Conservation (phyloP, 2,329 filamentous ascomycete genomes). For the Neurospora crassa region DNA sequence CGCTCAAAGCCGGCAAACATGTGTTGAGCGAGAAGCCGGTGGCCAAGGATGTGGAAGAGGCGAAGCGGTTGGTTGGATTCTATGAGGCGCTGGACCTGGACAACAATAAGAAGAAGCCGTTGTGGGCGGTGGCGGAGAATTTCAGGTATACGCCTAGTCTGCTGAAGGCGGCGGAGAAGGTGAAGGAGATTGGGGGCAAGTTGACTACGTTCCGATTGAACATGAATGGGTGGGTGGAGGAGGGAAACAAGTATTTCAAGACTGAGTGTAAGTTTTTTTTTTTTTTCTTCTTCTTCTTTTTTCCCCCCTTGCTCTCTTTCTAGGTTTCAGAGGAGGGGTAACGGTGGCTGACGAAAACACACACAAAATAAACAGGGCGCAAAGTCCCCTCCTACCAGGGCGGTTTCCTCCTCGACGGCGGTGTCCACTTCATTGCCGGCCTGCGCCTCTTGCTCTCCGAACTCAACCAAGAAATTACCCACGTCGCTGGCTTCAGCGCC, state of each 20-base stretch:
- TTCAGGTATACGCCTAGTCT: constrained; percentile 46
- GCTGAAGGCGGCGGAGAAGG: constrained; percentile 14
- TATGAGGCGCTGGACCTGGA: constrained; percentile 24
- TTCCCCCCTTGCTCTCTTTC: neutral
- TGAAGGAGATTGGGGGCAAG: constrained; percentile 20
- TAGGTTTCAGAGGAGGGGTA: neutral
- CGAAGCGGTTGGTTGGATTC: constrained; percentile 20
- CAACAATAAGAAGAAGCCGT: constrained; percentile 21
- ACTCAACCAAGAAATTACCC: constrained; percentile 33
- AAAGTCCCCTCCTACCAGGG: constrained; percentile 63
- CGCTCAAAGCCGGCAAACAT: constrained; percentile 56
- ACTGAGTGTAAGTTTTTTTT: constrained; percentile 29
- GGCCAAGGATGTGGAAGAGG: constrained; percentile 38
- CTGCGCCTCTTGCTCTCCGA: constrained; percentile 48
- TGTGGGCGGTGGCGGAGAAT: constrained; percentile 62
- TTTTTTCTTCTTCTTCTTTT: neutral
- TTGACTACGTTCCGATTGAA: constrained; percentile 29
- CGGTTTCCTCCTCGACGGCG: constrained; percentile 67
- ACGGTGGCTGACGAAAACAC: neutral
- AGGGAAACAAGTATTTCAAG: constrained; percentile 37
- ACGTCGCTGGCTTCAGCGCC: constrained; percentile 44
- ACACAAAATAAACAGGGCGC: constrained; percentile 36
- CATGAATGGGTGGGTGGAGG: constrained; percentile 33
- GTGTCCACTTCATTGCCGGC: constrained; percentile 61
- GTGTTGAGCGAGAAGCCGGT: constrained; percentile 63